These are phyloP conservation scores for Fusarium dlaminii DNA, from an alignment of 2,329 filamentous ascomycete species.

Conservation along the genomic window DNA sequence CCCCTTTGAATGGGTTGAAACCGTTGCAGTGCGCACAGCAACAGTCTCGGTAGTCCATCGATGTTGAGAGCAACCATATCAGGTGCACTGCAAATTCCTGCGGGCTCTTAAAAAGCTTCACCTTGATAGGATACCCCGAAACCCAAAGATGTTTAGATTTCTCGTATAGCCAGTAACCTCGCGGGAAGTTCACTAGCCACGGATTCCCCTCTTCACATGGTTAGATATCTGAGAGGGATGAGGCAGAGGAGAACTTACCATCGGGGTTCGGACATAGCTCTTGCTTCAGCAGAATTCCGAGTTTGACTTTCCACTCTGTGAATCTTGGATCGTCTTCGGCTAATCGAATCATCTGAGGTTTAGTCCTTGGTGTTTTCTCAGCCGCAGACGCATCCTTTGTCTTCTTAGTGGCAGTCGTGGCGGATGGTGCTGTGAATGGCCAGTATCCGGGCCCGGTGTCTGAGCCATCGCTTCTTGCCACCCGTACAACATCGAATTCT, in stretches of 20 bases:
- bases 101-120: conserved; percentile 61
- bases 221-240: conserved; percentile 17
- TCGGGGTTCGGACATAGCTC: conserved; percentile 54
- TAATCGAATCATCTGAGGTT: conserved; percentile 56
- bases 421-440: conserved; percentile 46
- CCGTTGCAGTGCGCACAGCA: conserved; percentile 61
- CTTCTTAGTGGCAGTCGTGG: conserved; percentile 48
- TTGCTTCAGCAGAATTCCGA: conserved; percentile 57
- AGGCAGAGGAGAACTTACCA: conserved; percentile 41
- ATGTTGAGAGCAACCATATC: conserved; percentile 61
- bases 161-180: conserved; percentile 59
- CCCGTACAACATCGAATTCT: conserved; percentile 54
- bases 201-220: conserved; percentile 51
- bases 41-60: conserved; percentile 59
- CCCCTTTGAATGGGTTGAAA: conserved; percentile 40
- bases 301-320: conserved; percentile 56
- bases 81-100: conserved; percentile 63
- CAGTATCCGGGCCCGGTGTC: conserved; percentile 58
- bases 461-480: conserved; percentile 57
- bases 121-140: conserved; percentile 59
- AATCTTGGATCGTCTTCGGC: conserved; percentile 55
- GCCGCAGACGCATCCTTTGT: conserved; percentile 45
- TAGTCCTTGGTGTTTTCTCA: conserved; percentile 51
- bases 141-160: conserved; percentile 61
- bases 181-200: conserved; percentile 57